phyloP scores from a whole-genome alignment of 164 flowering plant species.

The Berberis vulgaris region DNA sequence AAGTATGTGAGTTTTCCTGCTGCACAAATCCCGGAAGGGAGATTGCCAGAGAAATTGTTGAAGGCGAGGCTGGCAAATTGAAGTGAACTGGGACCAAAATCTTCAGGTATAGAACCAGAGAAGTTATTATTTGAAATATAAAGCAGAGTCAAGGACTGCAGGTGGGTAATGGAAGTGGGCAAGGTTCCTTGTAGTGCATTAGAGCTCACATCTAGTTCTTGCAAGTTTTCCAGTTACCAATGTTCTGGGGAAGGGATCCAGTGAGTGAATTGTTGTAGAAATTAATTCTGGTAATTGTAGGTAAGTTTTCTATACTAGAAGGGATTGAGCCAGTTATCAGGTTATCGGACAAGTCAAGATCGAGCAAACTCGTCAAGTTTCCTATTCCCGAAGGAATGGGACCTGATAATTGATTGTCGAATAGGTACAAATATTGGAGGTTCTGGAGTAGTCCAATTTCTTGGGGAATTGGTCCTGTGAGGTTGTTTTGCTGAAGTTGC shows the following conservation, averaged over 20 bases:
- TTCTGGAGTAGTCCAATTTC: too few relatives aligned
- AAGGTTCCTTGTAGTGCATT: conserved; percentile 2
- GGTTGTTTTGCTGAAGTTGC: neutral
- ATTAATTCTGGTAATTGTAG: neutral
- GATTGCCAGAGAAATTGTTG: neutral
- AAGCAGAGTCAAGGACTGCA: conserved; percentile 2
- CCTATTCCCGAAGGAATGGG: too few relatives aligned
- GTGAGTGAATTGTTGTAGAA: neutral
- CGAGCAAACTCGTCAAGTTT: too few relatives aligned
- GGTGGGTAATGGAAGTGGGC: conserved; percentile 3
- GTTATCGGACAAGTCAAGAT: too few relatives aligned
- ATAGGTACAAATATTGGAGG: too few relatives aligned
- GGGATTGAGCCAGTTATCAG: conserved; percentile 8
- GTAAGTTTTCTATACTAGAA: neutral
- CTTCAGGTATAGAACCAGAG: neutral
- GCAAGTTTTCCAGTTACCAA: conserved; percentile 4
- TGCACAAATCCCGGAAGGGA: neutral
- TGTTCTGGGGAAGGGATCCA: conserved; percentile 6
- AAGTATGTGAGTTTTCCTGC: neutral
- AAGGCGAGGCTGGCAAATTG: neutral
- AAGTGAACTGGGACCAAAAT: neutral
- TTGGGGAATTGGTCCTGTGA: neutral
- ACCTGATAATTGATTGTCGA: too few relatives aligned
- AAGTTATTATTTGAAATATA: neutral
- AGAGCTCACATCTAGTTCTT: neutral